These are phyloP conservation scores for Beauveria bassiana DNA, from an alignment of 2,329 filamentous ascomycete genomes.

Conservation along the genomic window DNA sequence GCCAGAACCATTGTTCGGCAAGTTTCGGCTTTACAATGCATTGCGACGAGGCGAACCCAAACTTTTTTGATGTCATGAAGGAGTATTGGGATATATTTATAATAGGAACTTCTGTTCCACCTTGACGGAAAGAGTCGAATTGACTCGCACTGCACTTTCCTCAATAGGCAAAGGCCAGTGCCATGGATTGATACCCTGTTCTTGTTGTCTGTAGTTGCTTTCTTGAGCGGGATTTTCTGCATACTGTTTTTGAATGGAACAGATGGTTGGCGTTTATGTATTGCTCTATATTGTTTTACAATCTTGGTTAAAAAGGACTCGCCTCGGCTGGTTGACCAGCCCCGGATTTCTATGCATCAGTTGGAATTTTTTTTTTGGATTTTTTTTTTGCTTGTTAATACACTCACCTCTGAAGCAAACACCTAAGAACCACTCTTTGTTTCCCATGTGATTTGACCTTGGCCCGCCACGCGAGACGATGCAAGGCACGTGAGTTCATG, in stretches of 20 bases:
- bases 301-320: not conserved
- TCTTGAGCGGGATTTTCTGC: slow-evolving; percentile 4
- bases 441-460: too few relatives aligned
- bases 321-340: not conserved
- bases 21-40: slow-evolving; percentile 4
- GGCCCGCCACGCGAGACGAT: too few relatives aligned
- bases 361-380: not conserved
- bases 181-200: slow-evolving; percentile 13
- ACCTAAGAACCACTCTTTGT: too few relatives aligned
- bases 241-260: slow-evolving; percentile 9
- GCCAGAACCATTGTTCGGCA: not conserved
- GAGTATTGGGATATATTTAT: slow-evolving; percentile 1
- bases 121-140: not conserved
- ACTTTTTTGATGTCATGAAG: slow-evolving; percentile 2
- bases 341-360: not conserved
- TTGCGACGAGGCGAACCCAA: slow-evolving; percentile 11
- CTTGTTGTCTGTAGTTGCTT: slow-evolving; percentile 5
- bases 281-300: not conserved
- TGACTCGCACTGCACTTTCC: not conserved
- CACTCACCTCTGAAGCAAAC: slow-evolving; percentile 6
- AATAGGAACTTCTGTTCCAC: not conserved
- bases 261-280: slow-evolving; percentile 8
- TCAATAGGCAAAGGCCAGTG: not conserved
- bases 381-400: slow-evolving; percentile 7
- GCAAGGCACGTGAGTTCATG: too few relatives aligned